Evolutionary conservation across 805 yeast species (phyloP).

Genomic region (Ogataea paradorogensis): DNA sequence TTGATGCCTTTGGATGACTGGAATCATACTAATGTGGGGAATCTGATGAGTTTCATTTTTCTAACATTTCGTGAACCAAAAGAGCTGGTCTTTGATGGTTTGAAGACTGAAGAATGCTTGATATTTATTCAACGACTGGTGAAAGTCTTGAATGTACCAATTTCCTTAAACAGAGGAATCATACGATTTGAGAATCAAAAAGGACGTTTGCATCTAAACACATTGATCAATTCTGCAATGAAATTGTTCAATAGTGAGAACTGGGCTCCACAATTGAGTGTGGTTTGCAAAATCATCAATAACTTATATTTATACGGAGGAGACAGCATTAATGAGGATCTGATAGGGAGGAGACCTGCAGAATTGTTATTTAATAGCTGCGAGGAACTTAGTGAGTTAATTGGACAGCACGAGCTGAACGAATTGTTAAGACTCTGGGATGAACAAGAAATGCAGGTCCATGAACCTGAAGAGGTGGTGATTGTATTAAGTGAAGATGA

Average conservation of each 20-base stretch:
- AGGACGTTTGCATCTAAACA: conserved; percentile 16
- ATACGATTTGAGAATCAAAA: conserved; percentile 11
- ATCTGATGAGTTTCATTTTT: conserved; percentile 18
- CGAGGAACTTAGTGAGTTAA: conserved; percentile 11
- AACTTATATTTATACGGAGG: conserved; percentile 10
- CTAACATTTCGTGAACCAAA: conserved; percentile 17
- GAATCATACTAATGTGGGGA: conserved; percentile 11
- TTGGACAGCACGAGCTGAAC: conserved; percentile 11
- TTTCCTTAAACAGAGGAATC: conserved; percentile 12
- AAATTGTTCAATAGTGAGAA: conserved; percentile 13
- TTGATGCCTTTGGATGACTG: conserved; percentile 19
- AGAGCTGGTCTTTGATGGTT: conserved; percentile 18
- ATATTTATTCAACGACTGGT: conserved; percentile 12
- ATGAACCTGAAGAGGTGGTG: conserved; percentile 15
- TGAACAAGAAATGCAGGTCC: conserved; percentile 16
- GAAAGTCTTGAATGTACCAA: conserved; percentile 5
- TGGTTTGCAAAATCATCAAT: conserved; percentile 19
- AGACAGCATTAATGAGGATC: conserved; percentile 11
- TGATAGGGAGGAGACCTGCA: conserved; percentile 10
- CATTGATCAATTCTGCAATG: conserved; percentile 19
- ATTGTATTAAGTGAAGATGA: conserved; percentile 13
- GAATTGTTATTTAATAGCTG: conserved; percentile 14
- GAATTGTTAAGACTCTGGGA: conserved; percentile 16
- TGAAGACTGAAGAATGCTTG: conserved; percentile 16
- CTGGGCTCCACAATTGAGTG: conserved; percentile 21